These are phyloP conservation scores for Macrotyloma uniflorum DNA, from an alignment of 306 rosid genomes.

Conservation along the genomic window DNA sequence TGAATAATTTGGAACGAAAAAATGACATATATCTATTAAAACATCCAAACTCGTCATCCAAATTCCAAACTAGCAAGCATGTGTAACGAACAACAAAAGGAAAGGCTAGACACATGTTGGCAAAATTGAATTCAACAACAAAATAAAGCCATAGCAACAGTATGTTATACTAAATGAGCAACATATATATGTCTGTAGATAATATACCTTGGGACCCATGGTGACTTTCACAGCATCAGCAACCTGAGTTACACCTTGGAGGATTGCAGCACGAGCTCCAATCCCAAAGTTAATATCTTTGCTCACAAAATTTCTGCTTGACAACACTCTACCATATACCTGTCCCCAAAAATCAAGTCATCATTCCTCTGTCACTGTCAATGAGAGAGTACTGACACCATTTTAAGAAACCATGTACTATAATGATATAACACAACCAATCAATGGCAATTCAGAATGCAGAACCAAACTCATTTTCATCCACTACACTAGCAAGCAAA, in stretches of 20 bases:
- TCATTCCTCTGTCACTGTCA: background rate
- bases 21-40: background rate
- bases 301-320: conserved; percentile 70
- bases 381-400: background rate
- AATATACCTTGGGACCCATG: conserved; percentile 91
- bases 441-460: background rate
- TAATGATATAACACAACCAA: background rate
- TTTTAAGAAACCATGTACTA: background rate
- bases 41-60: conserved; percentile 5
- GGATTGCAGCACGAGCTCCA: conserved; percentile 90
- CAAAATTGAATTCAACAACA: background rate
- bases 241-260: conserved; percentile 88
- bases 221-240: conserved; percentile 98
- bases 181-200: background rate
- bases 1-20: background rate
- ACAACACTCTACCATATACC: conserved; percentile 52
- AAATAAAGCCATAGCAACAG: background rate
- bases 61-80: conserved; percentile 6
- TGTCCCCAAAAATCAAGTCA: conserved; percentile 27
- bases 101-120: background rate
- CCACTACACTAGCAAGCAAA: background rate
- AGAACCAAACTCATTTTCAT: background rate
- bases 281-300: conserved; percentile 84
- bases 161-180: background rate
- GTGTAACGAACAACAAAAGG: background rate